Evolutionary conservation across 2,329 filamentous ascomycete species (phyloP).

Genomic region (Pseudogymnoascus sp.): DNA sequence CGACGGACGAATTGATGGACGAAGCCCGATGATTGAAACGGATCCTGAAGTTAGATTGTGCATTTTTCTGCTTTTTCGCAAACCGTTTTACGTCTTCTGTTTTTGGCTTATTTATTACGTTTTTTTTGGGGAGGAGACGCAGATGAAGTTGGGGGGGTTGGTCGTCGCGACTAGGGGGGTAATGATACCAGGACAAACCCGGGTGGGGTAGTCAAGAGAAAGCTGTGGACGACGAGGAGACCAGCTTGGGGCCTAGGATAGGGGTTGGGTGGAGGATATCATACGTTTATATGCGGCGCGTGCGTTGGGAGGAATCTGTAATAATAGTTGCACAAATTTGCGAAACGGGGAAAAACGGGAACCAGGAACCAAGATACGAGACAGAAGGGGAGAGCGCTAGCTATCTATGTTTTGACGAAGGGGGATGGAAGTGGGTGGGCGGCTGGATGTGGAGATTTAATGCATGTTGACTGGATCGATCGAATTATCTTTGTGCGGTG

Average conservation of each 20-base stretch:
- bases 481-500: neutral
- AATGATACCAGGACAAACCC: neutral
- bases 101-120: neutral
- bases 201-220: neutral
- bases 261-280: neutral
- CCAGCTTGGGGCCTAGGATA: neutral
- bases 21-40: neutral
- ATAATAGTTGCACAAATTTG: conserved; percentile 4
- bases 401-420: neutral
- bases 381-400: neutral
- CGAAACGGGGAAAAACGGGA: neutral
- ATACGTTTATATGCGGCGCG: conserved; percentile 2
- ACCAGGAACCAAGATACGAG: neutral
- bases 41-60: neutral
- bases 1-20: neutral
- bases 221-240: neutral
- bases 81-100: neutral
- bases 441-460: neutral
- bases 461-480: neutral
- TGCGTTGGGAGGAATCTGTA: neutral
- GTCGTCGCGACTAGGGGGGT: neutral
- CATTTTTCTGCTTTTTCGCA: neutral
- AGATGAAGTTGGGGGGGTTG: neutral
- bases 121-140: neutral
- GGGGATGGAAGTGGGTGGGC: neutral